These are phyloP conservation scores for Botrytis tulipae DNA, from an alignment of 2,329 filamentous ascomycete genomes.

Conservation along the genomic window DNA sequence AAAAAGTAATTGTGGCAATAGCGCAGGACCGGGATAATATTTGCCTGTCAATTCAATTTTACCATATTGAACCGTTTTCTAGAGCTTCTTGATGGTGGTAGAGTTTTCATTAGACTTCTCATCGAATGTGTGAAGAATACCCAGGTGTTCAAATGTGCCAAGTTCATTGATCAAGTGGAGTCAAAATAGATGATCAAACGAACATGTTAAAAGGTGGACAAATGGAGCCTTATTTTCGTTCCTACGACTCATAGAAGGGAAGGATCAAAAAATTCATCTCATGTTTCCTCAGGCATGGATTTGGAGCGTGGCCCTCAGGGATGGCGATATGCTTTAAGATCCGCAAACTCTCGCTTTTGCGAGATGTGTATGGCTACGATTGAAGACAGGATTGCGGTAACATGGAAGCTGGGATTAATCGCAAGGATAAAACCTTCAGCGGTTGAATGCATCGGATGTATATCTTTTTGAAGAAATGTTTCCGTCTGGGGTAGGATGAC, in stretches of 20 bases:
- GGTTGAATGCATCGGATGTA: not conserved
- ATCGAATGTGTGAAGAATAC: not conserved
- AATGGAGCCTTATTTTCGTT: not conserved
- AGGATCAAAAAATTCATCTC: not conserved
- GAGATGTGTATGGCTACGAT: not conserved
- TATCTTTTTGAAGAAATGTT: not conserved
- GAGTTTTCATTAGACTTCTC: not conserved
- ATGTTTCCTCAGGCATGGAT: not conserved
- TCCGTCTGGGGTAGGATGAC: not conserved
- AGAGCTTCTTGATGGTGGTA: not conserved
- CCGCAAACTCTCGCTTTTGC: not conserved
- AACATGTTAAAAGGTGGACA: not conserved
- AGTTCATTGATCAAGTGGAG: not conserved
- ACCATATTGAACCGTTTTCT: not conserved
- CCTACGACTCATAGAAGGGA: not conserved
- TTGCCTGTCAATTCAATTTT: too few relatives aligned
- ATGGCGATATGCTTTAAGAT: not conserved
- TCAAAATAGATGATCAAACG: not conserved
- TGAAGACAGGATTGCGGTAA: not conserved
- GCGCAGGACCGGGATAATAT: not conserved
- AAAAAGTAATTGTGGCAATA: not conserved
- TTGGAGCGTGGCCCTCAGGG: not conserved
- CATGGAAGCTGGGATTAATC: not conserved
- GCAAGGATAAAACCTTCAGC: not conserved
- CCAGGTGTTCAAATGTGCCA: not conserved